Conservation (phyloP, 2,329 filamentous ascomycete genomes). For the Huntiella omanensis region DNA sequence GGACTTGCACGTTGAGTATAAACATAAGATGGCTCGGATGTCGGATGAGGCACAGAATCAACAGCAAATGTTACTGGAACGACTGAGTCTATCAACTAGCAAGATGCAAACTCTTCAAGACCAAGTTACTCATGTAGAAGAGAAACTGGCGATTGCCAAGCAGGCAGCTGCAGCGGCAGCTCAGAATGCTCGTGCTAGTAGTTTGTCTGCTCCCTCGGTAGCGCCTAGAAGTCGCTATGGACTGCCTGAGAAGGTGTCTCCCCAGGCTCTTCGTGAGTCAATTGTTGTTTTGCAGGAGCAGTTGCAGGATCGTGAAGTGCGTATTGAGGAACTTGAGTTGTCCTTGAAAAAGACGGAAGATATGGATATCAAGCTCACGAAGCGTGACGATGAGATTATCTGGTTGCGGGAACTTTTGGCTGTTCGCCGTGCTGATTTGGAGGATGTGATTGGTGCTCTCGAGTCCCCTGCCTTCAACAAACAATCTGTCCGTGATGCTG, state of each 20-base stretch:
- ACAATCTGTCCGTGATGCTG: slow-evolving; percentile 67
- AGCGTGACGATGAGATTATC: slow-evolving; percentile 80
- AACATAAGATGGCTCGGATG: slow-evolving; percentile 51
- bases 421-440: slow-evolving; percentile 76
- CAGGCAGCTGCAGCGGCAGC: slow-evolving; percentile 71
- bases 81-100: slow-evolving; percentile 62
- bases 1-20: slow-evolving; percentile 57
- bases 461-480: slow-evolving; percentile 51
- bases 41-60: slow-evolving; percentile 65
- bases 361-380: slow-evolving; percentile 63
- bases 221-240: slow-evolving; percentile 17
- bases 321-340: slow-evolving; percentile 72
- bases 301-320: slow-evolving; percentile 77
- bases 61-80: slow-evolving; percentile 64
- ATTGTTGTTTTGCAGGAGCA: slow-evolving; percentile 95
- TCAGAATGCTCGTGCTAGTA: slow-evolving; percentile 46
- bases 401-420: slow-evolving; percentile 90
- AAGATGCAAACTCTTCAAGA: slow-evolving; percentile 77
- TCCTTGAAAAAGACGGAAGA: slow-evolving; percentile 54
- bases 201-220: slow-evolving; percentile 21
- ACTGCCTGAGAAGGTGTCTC: slow-evolving; percentile 71
- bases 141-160: slow-evolving; percentile 78
- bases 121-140: slow-evolving; percentile 66
- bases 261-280: slow-evolving; percentile 84
- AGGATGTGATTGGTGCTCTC: slow-evolving; percentile 73